phyloP scores from a whole-genome alignment of 805 yeast species.

The Metschnikowia similis region DNA sequence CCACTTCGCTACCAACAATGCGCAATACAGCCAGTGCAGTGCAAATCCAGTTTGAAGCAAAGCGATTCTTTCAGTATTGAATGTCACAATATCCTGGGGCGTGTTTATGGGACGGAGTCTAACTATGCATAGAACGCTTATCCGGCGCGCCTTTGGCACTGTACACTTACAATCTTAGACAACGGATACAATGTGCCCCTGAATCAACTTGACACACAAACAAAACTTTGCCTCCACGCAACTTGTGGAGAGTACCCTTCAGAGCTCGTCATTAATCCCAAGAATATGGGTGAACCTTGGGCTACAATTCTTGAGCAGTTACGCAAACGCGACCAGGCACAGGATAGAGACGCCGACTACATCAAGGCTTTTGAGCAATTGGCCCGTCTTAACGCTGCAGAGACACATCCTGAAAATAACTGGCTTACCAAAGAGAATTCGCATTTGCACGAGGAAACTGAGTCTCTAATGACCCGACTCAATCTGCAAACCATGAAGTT shows the following conservation, averaged over 20 bases:
- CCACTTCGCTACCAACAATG: background rate
- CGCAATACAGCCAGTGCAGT: background rate
- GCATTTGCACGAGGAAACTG: conserved; percentile 20
- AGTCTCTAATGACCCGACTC: conserved; percentile 19
- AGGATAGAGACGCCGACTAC: conserved; percentile 28
- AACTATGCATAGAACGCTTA: background rate
- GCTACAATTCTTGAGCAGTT: conserved; percentile 23
- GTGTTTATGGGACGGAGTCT: background rate
- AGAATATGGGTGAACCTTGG: conserved; percentile 19
- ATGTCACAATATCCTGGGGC: background rate
- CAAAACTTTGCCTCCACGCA: background rate
- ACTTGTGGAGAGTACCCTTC: background rate
- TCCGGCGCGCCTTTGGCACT: conserved; percentile 2
- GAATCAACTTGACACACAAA: background rate
- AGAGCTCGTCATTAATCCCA: background rate
- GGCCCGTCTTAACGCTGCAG: conserved; percentile 12
- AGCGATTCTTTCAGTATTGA: background rate
- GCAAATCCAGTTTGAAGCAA: background rate
- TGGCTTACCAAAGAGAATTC: conserved; percentile 17
- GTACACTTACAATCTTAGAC: conserved; percentile 1
- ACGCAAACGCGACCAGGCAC: conserved; percentile 28
- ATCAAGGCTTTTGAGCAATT: conserved; percentile 33
- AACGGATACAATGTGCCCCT: background rate
- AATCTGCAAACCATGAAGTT: conserved; percentile 24
- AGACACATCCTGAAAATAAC: conserved; percentile 6